phyloP scores from a whole-genome alignment of 768 basidiomycete species.

The Russula compacta region DNA sequence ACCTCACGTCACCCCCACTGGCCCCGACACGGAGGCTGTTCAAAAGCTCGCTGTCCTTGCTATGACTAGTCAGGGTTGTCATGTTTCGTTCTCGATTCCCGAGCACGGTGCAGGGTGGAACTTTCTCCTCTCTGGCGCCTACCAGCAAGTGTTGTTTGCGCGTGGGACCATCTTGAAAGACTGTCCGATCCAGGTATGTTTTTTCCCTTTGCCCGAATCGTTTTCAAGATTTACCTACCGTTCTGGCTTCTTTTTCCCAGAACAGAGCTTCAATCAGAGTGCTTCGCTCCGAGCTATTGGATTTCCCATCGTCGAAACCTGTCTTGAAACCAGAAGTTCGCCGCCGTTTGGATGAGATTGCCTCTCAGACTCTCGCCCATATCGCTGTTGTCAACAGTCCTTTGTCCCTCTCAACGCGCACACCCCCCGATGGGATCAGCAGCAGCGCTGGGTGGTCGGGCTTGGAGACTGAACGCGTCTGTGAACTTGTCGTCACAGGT shows the following conservation, averaged over 20 bases:
- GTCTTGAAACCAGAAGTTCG: slow-evolving; percentile 75
- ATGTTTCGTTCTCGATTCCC: slow-evolving; percentile 67
- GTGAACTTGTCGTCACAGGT: slow-evolving; percentile 88
- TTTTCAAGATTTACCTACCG: slow-evolving; percentile 16
- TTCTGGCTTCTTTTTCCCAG: slow-evolving; percentile 31
- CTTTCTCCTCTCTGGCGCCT: slow-evolving; percentile 83
- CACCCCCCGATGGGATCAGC: slow-evolving; percentile 68
- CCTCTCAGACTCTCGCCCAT: slow-evolving; percentile 83
- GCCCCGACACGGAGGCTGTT: slow-evolving; percentile 62
- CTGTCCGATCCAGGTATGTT: slow-evolving; percentile 69
- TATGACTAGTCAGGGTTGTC: slow-evolving; percentile 72
- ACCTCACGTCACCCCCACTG: slow-evolving; percentile 27
- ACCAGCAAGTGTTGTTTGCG: slow-evolving; percentile 88
- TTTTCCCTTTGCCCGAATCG: slow-evolving; percentile 12
- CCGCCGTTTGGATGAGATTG: slow-evolving; percentile 86
- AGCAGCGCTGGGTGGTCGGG: slow-evolving; percentile 78
- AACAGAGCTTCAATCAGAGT: slow-evolving; percentile 84
- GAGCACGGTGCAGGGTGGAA: slow-evolving; percentile 75
- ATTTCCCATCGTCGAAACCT: slow-evolving; percentile 71
- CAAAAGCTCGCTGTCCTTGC: slow-evolving; percentile 72
- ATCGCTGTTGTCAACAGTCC: slow-evolving; percentile 90
- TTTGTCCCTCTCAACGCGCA: slow-evolving; percentile 61
- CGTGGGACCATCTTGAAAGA: slow-evolving; percentile 86
- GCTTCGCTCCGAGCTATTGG: slow-evolving; percentile 86
- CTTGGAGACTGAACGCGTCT: slow-evolving; percentile 88